Base-by-base conservation (phyloP, 805 yeast genomes). In the Yarrowia phangngaensis region DNA sequence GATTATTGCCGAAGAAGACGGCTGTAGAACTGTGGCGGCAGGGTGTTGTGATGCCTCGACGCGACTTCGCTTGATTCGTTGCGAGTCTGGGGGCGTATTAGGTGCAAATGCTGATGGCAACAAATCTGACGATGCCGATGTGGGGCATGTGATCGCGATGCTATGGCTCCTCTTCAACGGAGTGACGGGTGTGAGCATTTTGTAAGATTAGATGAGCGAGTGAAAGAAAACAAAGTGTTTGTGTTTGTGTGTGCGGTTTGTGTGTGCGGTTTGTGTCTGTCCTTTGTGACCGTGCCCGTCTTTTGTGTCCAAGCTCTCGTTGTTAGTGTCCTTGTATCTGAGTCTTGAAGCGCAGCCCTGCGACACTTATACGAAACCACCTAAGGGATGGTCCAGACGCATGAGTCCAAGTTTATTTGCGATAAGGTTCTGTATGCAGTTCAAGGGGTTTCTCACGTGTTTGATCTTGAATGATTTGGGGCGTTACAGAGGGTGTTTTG, bases 331-430 rank as follows among this genome's bases (percentile, higher is more conserved):
- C n/a, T 22, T 8, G 22, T 11, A 35, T 16, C 17, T 23, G 23
- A n/a, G 23, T 24, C n/a, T 27, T 9, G n/a, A 24, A 24, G 43
- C n/a, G 43, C 43, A 35, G 30, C 43, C 23, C 26, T n/a, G 30
- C 23, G 43, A 24, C 43, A 35, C 43, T 35, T 35, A 35, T 35
- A 35, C 43, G 30, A 35, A 23, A 24, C 43, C 43, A 24, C 23
- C 43, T 35, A 35, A 35, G 43, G 43, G 43, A 35, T 35, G 43
- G 30, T 30, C 43, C 43, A 35, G 43, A 30, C 26, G 43, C 43
- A 35, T 35, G 43, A 17, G 8, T 3, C 17, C 17, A 30, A 29
- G 43, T 35, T 17, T 24, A 26, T 35, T 35, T 27, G 43, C 23
- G 16, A 24, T 35, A 35, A 13, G 26, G 43, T 35, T 35, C n/a